Evolutionary conservation across 768 basidiomycete genomes (phyloP), one percentile per base, ranked within the genome.

Genomic region (Roridomyces roridus): DNA sequence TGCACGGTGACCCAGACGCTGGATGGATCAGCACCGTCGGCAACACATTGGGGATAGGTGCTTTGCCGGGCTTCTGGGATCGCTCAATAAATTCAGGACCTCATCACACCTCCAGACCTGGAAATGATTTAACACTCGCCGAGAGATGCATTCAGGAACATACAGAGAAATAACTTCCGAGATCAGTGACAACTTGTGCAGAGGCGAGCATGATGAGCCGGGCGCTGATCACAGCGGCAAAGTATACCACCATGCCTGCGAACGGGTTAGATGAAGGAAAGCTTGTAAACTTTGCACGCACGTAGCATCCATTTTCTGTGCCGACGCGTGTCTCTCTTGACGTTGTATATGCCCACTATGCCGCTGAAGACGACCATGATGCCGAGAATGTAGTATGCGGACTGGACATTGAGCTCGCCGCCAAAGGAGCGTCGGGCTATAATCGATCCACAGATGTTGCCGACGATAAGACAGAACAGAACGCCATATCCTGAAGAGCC

Each of bases 291-390:
- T 26, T 1, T 3, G 11, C 29, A 62, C 68, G 37, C 55, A 70
- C 68, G 62, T 5, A 70, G 57, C 69, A 70, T 70, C 69, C 69
- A 70, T 48, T 65, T 66, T 46, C 69, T 40, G 56, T 70, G 69
- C 18, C 53, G 41, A 17, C 66, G 60, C 20, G 69, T 70, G 40
- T 68, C 55, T 31, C 47, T 57, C 50, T 65, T 68, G 23, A 63
- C 66, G 34, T 70, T 60, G 47, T 54, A 60, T 26, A 61, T 24
- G 6, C 69, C 69, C 46, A 67, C 24, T 4, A 65, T 17, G 14
- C 52, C 65, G 20, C 59, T 29, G 46, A 46, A 53, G 25, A 65
- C 55, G 28, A 65, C 47, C 61, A 68, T 61, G 47, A 67, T 64
- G 2, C 53, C 63, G 1, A 67, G 46, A 29, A 60, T 52, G 45